Evolutionary conservation across 176 grass and related monocot genomes (phyloP), one percentile per base, ranked within the genome.

Genomic region (Thalia dealbata): DNA sequence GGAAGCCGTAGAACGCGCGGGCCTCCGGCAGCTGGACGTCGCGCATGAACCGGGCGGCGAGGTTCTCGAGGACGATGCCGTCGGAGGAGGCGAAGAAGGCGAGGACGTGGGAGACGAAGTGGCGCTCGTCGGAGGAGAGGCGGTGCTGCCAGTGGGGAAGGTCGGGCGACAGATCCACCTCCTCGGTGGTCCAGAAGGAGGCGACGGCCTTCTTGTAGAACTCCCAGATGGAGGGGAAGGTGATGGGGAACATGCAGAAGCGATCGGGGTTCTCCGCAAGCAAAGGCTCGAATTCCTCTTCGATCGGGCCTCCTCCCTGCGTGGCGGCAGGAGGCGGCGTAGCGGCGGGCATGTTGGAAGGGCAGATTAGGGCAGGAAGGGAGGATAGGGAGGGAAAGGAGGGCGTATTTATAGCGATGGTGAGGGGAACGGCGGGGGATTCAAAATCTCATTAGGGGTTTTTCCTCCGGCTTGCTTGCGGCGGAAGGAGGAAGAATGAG

Each of bases 41-140:
- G 8, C 82, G 81, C 93, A 92, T 96, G 86, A 96, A 96, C 1
- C 89, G 73, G 9, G 80, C 79, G 8, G 93, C 78, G 24, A 96
- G 87, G 89, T 96, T 96, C 87, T 96, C 93, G n/a, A 96, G 84
- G 1, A 96, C 93, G 60, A 96, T 96, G 69, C 93, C 93, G 59
- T 96, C 89, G 16, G 93, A 96, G 41, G 93, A 73, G 45, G 89
- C 93, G 61, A 96, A 96, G 87, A 96, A 96, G 69, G 93, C 93
- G 14, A 96, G 89, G 28, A 96, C 82, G 81, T 96, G 93, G 76
- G 93, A 96, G 80, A 92, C 78, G 82, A 96, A 96, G 75, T 90
- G 89, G 64, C 89, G 89, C 67, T 96, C 93, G 78, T 88, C 81
- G 45, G 51, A 2, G 73, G 80, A 84, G 9, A 96, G 87, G 3